A percentile compares a stretch with the other conserved stretches of the same genome.
phyloP scores from a whole-genome alignment of 352 stramenopile genomes.

The Phytopythium mirpurense region DNA sequence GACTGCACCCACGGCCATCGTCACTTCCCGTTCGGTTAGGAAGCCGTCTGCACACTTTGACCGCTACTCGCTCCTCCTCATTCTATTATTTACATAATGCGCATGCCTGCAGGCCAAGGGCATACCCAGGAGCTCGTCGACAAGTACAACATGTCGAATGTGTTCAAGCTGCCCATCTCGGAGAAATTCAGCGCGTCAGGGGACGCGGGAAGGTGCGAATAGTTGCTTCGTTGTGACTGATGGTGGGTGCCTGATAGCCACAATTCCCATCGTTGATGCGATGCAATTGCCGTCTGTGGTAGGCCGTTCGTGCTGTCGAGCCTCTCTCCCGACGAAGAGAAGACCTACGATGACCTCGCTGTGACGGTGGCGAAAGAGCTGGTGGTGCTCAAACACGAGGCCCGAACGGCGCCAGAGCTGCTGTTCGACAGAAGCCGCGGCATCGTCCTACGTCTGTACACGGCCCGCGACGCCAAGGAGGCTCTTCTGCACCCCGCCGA shows the following conservation, averaged over 20 bases:
- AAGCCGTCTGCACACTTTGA: not conserved
- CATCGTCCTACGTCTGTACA: constrained; percentile 78
- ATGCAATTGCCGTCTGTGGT: not conserved
- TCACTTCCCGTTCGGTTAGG: constrained; percentile 82
- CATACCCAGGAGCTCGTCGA: constrained; percentile 73
- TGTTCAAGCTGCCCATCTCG: constrained; percentile 81
- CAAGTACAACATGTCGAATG: constrained; percentile 80
- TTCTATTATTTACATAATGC: not conserved
- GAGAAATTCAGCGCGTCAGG: constrained; percentile 66
- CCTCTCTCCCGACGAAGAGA: constrained; percentile 49
- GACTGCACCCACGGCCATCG: constrained; percentile 83
- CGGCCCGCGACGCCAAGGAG: constrained; percentile 65
- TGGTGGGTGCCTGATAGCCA: too few relatives aligned
- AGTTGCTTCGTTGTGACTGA: not conserved
- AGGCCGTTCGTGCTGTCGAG: constrained; percentile 80
- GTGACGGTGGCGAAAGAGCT: constrained; percentile 72
- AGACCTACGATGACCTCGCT: constrained; percentile 69
- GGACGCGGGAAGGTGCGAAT: constrained; percentile 64
- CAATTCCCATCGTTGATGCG: not conserved
- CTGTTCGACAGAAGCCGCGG: constrained; percentile 75
- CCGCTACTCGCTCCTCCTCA: not conserved
- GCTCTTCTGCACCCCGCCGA: constrained; percentile 66
- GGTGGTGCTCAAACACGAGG: constrained; percentile 70
- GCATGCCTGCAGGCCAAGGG: constrained; percentile 36
- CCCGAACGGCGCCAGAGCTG: constrained; percentile 65